Evolutionary conservation across 805 yeast species (phyloP).

Genomic region (Zygoascus biomembranicola): DNA sequence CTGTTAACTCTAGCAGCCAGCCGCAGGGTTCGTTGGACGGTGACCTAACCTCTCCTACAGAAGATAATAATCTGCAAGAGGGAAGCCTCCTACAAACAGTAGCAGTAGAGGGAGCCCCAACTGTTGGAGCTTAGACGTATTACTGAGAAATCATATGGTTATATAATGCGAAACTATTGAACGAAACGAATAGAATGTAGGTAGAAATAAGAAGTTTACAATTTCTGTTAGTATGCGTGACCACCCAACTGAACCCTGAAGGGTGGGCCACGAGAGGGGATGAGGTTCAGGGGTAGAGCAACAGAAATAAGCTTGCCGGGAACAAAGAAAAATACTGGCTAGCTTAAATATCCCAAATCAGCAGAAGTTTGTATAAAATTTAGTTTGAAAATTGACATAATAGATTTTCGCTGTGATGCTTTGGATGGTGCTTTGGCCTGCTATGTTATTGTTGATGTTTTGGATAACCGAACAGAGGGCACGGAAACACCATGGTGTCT

Average conservation of each 20-base stretch:
- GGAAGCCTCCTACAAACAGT: not conserved
- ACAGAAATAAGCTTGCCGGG: too few species aligned
- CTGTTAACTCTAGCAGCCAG: conserved; percentile 15
- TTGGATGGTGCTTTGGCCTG: too few species aligned
- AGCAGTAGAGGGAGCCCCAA: not conserved
- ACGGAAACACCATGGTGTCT: not conserved
- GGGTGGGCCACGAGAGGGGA: too few species aligned
- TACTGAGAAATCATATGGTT: not conserved
- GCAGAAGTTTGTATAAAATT: too few species aligned
- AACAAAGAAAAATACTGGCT: too few species aligned
- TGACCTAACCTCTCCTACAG: not conserved
- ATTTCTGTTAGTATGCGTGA: too few species aligned
- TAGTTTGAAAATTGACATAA: too few species aligned
- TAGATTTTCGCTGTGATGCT: too few species aligned
- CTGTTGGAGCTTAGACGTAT: not conserved
- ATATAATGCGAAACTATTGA: not conserved
- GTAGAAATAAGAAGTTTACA: too few species aligned
- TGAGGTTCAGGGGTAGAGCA: too few species aligned
- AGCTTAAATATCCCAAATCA: too few species aligned
- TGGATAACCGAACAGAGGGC: not conserved
- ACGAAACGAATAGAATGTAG: not conserved
- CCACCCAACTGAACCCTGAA: too few species aligned
- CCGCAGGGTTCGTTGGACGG: not conserved
- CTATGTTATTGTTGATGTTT: not conserved
- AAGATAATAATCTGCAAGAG: not conserved